Percentiles rank a stretch among this genome's conserved stretches.
Conservation (phyloP, 169 alveolate genomes). For the Toxoplasma gondii region DNA sequence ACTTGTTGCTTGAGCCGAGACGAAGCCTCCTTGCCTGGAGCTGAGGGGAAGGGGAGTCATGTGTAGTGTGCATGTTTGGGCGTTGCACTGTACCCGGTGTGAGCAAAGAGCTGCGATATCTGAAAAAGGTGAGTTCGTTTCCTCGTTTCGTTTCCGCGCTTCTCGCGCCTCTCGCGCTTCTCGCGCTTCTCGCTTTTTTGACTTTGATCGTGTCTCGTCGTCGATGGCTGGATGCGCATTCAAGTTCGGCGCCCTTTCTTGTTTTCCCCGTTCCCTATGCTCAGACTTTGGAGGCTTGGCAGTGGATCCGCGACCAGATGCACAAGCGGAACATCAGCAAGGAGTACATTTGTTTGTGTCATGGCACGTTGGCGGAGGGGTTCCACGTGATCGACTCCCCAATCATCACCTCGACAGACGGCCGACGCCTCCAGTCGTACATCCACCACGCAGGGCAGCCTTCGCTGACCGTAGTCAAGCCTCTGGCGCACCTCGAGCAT, state of each 20-base stretch:
- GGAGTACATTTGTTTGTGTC: constrained; percentile 37
- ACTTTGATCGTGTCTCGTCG: too few species aligned
- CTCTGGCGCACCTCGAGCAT: constrained; percentile 26
- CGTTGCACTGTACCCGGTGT: too few species aligned
- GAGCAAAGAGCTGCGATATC: too few species aligned
- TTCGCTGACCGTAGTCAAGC: constrained; percentile 35
- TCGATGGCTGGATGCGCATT: too few species aligned
- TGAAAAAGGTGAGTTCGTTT: too few species aligned
- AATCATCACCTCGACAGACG: constrained; percentile 38
- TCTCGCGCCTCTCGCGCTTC: neutral
- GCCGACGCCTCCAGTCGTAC: constrained; percentile 29
- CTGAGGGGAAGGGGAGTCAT: too few species aligned
- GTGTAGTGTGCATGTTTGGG: too few species aligned
- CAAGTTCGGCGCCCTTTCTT: neutral
- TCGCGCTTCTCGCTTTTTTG: neutral
- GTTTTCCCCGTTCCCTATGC: neutral
- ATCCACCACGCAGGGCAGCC: constrained; percentile 44
- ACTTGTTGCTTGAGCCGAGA: too few species aligned
- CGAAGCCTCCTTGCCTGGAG: too few species aligned
- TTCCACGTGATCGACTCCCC: constrained; percentile 43
- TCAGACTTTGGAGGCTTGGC: constrained; percentile 21
- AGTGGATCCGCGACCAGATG: constrained; percentile 34
- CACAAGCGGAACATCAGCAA: constrained; percentile 10
- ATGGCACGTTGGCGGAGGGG: constrained; percentile 34
- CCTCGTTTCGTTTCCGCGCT: too few species aligned